Conservation (phyloP, 331 rosid species). For the Malus hybrid region DNA sequence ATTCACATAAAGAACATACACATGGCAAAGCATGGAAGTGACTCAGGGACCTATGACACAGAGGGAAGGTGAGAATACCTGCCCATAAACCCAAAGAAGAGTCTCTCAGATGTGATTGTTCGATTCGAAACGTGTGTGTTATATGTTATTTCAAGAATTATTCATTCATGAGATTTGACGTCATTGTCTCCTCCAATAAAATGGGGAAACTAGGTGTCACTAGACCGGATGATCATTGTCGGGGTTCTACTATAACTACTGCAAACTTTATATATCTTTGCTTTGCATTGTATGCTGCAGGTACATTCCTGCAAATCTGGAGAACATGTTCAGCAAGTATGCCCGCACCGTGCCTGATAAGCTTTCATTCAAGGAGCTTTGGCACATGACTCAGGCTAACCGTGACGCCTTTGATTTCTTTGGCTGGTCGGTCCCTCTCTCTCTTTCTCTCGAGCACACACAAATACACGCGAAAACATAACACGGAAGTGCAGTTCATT, state of each 20-base stretch:
- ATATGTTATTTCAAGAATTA: background rate
- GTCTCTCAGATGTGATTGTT: background rate
- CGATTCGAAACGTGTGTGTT: background rate
- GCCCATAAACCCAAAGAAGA: background rate
- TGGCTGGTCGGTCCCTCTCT: conserved; percentile 46
- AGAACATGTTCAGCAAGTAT: conserved; percentile 69
- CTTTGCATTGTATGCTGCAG: conserved; percentile 20
- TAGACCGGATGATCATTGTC: background rate
- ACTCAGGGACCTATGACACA: conserved; percentile 40
- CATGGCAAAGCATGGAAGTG: conserved; percentile 38
- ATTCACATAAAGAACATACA: conserved; percentile 55
- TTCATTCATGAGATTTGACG: background rate
- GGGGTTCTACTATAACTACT: background rate
- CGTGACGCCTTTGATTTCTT: conserved; percentile 59
- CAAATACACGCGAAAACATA: background rate
- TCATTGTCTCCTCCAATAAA: background rate
- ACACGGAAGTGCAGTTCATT: background rate
- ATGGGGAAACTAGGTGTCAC: background rate
- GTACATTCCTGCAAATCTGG: conserved; percentile 59
- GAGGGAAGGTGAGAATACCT: conserved; percentile 57
- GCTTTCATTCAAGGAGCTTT: conserved; percentile 47
- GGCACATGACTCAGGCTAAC: conserved; percentile 75
- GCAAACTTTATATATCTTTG: background rate
- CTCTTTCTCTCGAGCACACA: background rate
- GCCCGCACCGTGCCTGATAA: conserved; percentile 53